Evolutionary conservation across 2,329 filamentous ascomycete species (phyloP), one percentile per base, ranked within the genome.

Genomic region (Shiraia bambusicola): DNA sequence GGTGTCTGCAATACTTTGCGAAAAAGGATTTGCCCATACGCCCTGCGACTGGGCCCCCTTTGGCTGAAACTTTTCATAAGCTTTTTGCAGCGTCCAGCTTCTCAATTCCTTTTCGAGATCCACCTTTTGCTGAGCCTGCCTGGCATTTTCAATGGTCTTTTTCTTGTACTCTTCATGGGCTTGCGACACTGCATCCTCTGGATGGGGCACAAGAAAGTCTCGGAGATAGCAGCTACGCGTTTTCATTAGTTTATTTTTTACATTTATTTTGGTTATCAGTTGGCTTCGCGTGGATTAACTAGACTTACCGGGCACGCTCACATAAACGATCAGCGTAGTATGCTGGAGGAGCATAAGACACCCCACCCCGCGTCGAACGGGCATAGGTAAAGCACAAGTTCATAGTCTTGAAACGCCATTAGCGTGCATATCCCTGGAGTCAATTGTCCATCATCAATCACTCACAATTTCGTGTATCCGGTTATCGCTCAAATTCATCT

Each of bases 281-380:
- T n/a, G n/a, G n/a, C n/a, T n/a, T n/a, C n/a, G n/a, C n/a, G n/a
- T n/a, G n/a, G n/a, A 15, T 15, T 3, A 15, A 4, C 9, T 22
- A 37, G 34, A 61, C 68, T 9, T 17, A 17, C 5, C 50, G 43
- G 0, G 45, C 65, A 4, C 66, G 52, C 7, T 67, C 63, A 45
- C 64, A 68, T 1, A 69, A 50, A 2, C 52, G 49, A 38, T 69
- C 63, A 7, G 66, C 66, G 26, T 61, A 62, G 52, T 69, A 69
- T 1, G 65, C 61, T 3, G 47, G 47, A 2, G 37, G 11, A 12
- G 38, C 44, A 22, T 50, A 50, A 2, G 47, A 50, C 3, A 50
- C 42, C 3, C 19, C 19, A 22, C 37, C 40, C 10, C n/a, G 38
- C 0, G 40, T 43, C 1, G 47, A 30, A 2, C 40, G 40, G 13